phyloP scores from a whole-genome alignment of 2,329 filamentous ascomycete genomes.

The Fusarium metavorans region DNA sequence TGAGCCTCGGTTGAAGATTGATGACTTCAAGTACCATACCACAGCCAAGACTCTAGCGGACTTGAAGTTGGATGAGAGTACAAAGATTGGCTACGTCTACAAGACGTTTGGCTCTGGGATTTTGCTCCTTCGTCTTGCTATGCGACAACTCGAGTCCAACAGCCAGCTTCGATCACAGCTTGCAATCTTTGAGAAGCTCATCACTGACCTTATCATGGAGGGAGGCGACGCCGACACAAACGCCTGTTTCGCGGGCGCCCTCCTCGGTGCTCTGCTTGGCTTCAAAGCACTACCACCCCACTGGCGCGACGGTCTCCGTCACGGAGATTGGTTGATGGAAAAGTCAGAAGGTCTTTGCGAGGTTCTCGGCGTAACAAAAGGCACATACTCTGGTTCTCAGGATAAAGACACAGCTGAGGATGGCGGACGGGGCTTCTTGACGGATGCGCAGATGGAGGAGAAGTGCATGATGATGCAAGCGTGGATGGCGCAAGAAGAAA shows the following conservation, averaged over 20 bases:
- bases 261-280: slow-evolving; percentile 62
- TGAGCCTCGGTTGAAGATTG: slow-evolving; percentile 51
- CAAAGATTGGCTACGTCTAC: slow-evolving; percentile 65
- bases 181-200: slow-evolving; percentile 58
- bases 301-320: slow-evolving; percentile 61
- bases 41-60: slow-evolving; percentile 52
- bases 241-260: slow-evolving; percentile 63
- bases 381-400: slow-evolving; percentile 48
- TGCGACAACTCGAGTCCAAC: slow-evolving; percentile 47
- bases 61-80: slow-evolving; percentile 58
- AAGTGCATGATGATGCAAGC: slow-evolving; percentile 50
- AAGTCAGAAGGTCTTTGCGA: slow-evolving; percentile 57
- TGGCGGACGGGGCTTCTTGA: slow-evolving; percentile 55
- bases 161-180: slow-evolving; percentile 34
- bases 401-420: slow-evolving; percentile 57
- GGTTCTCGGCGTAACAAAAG: slow-evolving; percentile 52
- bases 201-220: slow-evolving; percentile 62
- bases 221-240: slow-evolving; percentile 68
- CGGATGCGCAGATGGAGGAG: slow-evolving; percentile 52
- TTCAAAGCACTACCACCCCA: slow-evolving; percentile 59
- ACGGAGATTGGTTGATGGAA: slow-evolving; percentile 58
- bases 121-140: slow-evolving; percentile 57
- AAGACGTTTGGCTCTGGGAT: slow-evolving; percentile 64
- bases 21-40: slow-evolving; percentile 57
- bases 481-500: slow-evolving; percentile 46